A percentile compares a stretch with the other conserved stretches of the same genome.
Conservation (phyloP, 2,329 filamentous ascomycete genomes). For the Rhexocercosporidium sp. region DNA sequence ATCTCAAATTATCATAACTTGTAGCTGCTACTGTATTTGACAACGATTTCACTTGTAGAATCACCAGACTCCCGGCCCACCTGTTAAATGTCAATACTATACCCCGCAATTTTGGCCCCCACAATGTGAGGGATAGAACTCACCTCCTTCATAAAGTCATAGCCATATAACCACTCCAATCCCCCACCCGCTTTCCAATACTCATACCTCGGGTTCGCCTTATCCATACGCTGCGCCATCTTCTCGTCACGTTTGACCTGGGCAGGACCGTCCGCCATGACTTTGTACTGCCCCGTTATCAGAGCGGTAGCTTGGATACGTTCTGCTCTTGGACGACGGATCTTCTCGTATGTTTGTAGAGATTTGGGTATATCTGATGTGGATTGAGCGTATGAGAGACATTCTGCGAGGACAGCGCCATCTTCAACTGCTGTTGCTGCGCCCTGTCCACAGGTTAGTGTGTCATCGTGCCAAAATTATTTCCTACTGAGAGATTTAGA, state of each 20-base stretch:
- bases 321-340: conserved; percentile 13
- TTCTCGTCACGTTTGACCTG: conserved; percentile 8
- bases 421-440: conserved; percentile 17
- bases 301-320: conserved; percentile 13
- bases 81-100: not conserved
- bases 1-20: not conserved
- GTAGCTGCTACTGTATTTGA: not conserved
- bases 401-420: conserved; percentile 14
- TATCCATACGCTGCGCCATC: conserved; percentile 16
- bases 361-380: not conserved
- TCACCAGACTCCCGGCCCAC: not conserved
- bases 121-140: not conserved
- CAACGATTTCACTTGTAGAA: not conserved
- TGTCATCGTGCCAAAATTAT: no score
- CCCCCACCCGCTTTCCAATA: conserved; percentile 17
- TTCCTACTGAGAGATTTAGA: no score
- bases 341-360: not conserved
- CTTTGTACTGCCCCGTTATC: conserved; percentile 11
- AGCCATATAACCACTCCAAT: conserved; percentile 16
- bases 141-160: conserved; percentile 13
- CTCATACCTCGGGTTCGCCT: conserved; percentile 7
- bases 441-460: not conserved
- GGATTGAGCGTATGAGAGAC: not conserved
- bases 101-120: not conserved
- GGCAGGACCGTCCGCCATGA: conserved; percentile 3